Conservation (phyloP, 2,329 filamentous ascomycete genomes). For the Dothidotthia symphoricarpi region DNA sequence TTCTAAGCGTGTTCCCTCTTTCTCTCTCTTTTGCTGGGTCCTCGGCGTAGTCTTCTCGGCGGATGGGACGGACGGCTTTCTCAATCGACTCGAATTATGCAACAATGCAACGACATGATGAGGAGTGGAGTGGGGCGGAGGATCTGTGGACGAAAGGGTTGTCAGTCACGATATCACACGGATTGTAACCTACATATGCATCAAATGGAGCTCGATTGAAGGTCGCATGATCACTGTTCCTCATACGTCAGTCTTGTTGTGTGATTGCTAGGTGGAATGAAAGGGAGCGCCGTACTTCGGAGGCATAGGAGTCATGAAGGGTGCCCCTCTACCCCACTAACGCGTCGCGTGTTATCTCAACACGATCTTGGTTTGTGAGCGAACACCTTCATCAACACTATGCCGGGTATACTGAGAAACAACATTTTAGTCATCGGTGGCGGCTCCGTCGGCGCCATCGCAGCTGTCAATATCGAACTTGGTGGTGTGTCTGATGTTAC, state of each 20-base stretch:
- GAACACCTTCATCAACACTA: slow-evolving; percentile 11
- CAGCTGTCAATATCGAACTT: slow-evolving; percentile 54
- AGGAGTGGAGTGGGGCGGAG: slow-evolving; percentile 26
- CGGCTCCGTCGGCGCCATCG: slow-evolving; percentile 58
- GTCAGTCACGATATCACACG: slow-evolving; percentile 36
- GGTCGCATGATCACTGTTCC: slow-evolving; percentile 10
- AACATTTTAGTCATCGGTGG: slow-evolving; percentile 55
- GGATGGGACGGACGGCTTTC: slow-evolving; percentile 36
- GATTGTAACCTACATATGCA: slow-evolving; percentile 43
- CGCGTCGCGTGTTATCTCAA: slow-evolving; percentile 11
- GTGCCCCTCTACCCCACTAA: slow-evolving; percentile 29
- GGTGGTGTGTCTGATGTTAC: slow-evolving; percentile 55
- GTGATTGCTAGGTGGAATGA: not conserved
- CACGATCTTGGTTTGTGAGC: slow-evolving; percentile 3
- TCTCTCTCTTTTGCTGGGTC: slow-evolving; percentile 43
- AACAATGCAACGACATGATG: slow-evolving; percentile 26
- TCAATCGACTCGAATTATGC: slow-evolving; percentile 36
- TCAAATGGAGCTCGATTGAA: slow-evolving; percentile 44
- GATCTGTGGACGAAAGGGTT: slow-evolving; percentile 35
- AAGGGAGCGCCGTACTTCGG: not conserved
- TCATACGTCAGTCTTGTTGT: not conserved
- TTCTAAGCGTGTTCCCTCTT: slow-evolving; percentile 72
- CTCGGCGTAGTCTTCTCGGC: slow-evolving; percentile 42
- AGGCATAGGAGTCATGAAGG: slow-evolving; percentile 8
- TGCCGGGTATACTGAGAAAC: slow-evolving; percentile 30